Base-by-base conservation (phyloP, 2,329 filamentous ascomycete species). In the Ceratocystis ficicola region DNA sequence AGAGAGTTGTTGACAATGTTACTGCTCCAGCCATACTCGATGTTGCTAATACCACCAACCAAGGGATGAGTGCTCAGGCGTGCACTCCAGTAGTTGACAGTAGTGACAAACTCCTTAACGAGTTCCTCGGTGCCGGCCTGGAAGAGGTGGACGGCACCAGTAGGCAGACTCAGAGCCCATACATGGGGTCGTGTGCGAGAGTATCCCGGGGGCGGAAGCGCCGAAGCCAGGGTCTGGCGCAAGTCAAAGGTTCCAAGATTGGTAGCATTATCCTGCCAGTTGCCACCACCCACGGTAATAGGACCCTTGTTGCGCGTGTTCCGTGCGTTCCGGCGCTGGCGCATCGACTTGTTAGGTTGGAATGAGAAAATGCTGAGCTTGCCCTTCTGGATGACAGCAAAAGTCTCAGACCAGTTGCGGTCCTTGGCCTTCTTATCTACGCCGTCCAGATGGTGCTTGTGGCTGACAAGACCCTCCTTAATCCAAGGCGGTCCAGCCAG, bases 191-290 rank as follows among this genome's bases (percentile, higher is more conserved):
- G 83, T 32, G 86, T 83, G 72, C 95, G 91, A 44, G 91, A 96
- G 75, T 97, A 97, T 10, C 94, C 94, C 0, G 94, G 93, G 0
- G 91, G 83, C 7, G 94, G 94, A 15, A 99, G 82, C 0, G 88
- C 86, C 66, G 90, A 96, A 10, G 94, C 94, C 69, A 97, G 88
- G 0, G 92, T 95, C 74, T 97, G 92, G 22, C 92, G 85, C 6
- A 99, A 83, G 55, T 88, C 86, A 74, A 96, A 97, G 22, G 87
- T 88, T 71, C 90, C 92, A 8, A 96, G 80, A 69, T 86, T 90
- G 69, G 95, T 91, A 4, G 94, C 94, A 73, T 95, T 97, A 70
- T 96, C 92, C 74, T 93, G 93, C 94, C 94, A 99, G 74, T 99
- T 97, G 28, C 94, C 94, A 68, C 94, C 94, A 70, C 94, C 94